Evolutionary conservation across 257 asterid species (phyloP).

Genomic region (Asclepias syriaca): DNA sequence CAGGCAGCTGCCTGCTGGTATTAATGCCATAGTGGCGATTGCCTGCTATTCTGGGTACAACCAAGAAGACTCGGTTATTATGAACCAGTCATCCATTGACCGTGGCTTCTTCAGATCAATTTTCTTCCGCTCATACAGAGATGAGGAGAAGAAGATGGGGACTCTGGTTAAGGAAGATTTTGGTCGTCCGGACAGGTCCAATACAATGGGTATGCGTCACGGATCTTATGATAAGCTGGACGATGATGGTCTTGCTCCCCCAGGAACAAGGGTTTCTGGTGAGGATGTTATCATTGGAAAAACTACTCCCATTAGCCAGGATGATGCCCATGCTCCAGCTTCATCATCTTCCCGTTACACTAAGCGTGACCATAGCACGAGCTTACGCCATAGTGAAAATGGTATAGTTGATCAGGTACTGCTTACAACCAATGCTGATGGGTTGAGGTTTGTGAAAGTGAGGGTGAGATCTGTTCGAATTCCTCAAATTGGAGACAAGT

Average conservation of each 20-base stretch:
- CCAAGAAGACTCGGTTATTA: slow-evolving; percentile 96
- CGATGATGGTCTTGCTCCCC: slow-evolving; percentile 97
- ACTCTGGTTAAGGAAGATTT: slow-evolving; percentile 96
- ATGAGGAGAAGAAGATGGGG: slow-evolving; percentile 98
- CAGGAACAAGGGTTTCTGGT: slow-evolving; percentile 92
- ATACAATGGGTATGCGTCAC: slow-evolving; percentile 98
- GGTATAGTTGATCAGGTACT: slow-evolving; percentile 96
- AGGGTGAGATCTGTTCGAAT: slow-evolving; percentile 89
- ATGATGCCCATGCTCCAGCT: slow-evolving; percentile 85
- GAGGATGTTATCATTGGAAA: slow-evolving; percentile 98
- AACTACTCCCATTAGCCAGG: slow-evolving; percentile 82
- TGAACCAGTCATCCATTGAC: slow-evolving; percentile 95
- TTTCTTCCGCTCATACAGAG: slow-evolving; percentile 92
- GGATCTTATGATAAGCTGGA: slow-evolving; percentile 97
- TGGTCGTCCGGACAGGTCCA: slow-evolving; percentile 88
- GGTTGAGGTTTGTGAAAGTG: slow-evolving; percentile 87
- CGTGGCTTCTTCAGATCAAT: slow-evolving; percentile 95
- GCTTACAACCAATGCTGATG: slow-evolving; percentile 89
- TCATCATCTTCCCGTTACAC: slow-evolving; percentile 81
- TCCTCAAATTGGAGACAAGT: slow-evolving; percentile 96
- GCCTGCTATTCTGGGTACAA: slow-evolving; percentile 94
- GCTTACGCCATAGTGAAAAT: slow-evolving; percentile 90
- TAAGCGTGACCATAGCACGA: slow-evolving; percentile 91
- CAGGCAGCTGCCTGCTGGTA: slow-evolving; percentile 96
- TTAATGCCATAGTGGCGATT: slow-evolving; percentile 93